phyloP scores from a whole-genome alignment of 1,284 basidiomycete species.

The Sanghuangporus sanghuang region DNA sequence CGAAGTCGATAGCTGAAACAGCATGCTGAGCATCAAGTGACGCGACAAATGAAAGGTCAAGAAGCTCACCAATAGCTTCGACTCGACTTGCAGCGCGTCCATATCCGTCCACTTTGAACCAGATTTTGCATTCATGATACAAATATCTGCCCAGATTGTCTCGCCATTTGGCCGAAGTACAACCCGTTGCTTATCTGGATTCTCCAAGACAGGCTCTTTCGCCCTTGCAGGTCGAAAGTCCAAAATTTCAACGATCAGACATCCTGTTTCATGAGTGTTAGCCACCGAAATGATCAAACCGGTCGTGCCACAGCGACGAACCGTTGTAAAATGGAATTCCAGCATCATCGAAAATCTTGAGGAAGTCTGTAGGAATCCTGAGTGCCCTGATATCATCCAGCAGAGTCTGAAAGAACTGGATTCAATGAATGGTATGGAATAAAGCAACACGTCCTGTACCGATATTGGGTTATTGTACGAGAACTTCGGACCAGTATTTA shows the following conservation, averaged over 20 bases:
- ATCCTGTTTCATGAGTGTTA: slow-evolving; percentile 42
- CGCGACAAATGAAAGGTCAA: neutral
- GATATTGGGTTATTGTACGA: slow-evolving; percentile 73
- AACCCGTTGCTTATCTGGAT: slow-evolving; percentile 58
- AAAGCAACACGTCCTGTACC: slow-evolving; percentile 33
- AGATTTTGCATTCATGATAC: slow-evolving; percentile 53
- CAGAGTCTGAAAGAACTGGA: slow-evolving; percentile 45
- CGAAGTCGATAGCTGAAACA: slow-evolving; percentile 58
- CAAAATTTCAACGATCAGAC: slow-evolving; percentile 73
- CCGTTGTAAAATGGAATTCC: slow-evolving; percentile 76
- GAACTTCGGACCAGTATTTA: slow-evolving; percentile 70
- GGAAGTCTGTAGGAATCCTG: slow-evolving; percentile 75
- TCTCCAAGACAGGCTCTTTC: slow-evolving; percentile 48
- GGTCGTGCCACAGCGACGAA: slow-evolving; percentile 25
- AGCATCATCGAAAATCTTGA: slow-evolving; percentile 67
- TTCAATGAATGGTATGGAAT: slow-evolving; percentile 7
- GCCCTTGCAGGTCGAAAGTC: slow-evolving; percentile 59
- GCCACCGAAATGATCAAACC: neutral
- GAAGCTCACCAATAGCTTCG: slow-evolving; percentile 53
- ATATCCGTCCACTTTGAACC: slow-evolving; percentile 59
- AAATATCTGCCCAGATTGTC: slow-evolving; percentile 72
- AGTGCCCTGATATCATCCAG: slow-evolving; percentile 75
- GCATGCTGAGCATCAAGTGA: neutral
- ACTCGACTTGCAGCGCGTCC: slow-evolving; percentile 66
- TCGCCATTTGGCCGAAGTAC: slow-evolving; percentile 71